Conservation (phyloP, 495 filamentous ascomycete species). For the Jackrogersella multiformis region DNA sequence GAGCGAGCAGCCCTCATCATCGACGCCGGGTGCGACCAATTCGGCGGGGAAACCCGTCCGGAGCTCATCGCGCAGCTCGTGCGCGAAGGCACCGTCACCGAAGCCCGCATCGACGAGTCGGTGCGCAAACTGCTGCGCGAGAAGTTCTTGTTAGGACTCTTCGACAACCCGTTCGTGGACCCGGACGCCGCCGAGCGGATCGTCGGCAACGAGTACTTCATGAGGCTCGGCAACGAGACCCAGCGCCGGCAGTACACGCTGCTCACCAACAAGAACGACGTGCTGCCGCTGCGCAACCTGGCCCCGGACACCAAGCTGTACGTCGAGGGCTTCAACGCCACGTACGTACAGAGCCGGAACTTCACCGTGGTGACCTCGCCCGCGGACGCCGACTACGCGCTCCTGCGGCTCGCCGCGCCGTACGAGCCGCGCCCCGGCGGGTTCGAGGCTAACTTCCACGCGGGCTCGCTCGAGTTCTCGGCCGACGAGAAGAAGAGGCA, state of each 20-base stretch:
- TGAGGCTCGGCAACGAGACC: conserved; percentile 42
- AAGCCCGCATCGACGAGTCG: conserved; percentile 61
- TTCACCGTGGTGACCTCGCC: conserved; percentile 30
- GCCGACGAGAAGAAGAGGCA: conserved; percentile 44
- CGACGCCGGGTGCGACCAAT: conserved; percentile 51
- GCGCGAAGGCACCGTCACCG: conserved; percentile 59
- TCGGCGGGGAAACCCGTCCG: conserved; percentile 49
- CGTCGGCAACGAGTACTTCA: conserved; percentile 49
- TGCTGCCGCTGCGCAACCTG: conserved; percentile 37
- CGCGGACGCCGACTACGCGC: conserved; percentile 49
- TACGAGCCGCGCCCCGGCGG: conserved; percentile 46
- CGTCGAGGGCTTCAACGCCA: conserved; percentile 45
- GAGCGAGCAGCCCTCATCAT: conserved; percentile 43
- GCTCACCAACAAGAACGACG: conserved; percentile 43
- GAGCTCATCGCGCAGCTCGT: conserved; percentile 58
- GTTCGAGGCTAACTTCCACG: conserved; percentile 47
- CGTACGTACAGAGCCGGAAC: conserved; percentile 26
- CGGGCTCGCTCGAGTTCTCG: conserved; percentile 50
- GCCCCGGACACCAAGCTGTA: conserved; percentile 40
- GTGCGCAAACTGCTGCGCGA: conserved; percentile 63
- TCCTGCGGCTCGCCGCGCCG: conserved; percentile 47
- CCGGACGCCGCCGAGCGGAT: conserved; percentile 41
- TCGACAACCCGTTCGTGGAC: conserved; percentile 65
- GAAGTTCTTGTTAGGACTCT: conserved; percentile 69
- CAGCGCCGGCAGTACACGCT: conserved; percentile 49